Evolutionary conservation across 2,329 filamentous ascomycete genomes (phyloP), one percentile per base, ranked within the genome.

Genomic region (Stylonectria norvegica): DNA sequence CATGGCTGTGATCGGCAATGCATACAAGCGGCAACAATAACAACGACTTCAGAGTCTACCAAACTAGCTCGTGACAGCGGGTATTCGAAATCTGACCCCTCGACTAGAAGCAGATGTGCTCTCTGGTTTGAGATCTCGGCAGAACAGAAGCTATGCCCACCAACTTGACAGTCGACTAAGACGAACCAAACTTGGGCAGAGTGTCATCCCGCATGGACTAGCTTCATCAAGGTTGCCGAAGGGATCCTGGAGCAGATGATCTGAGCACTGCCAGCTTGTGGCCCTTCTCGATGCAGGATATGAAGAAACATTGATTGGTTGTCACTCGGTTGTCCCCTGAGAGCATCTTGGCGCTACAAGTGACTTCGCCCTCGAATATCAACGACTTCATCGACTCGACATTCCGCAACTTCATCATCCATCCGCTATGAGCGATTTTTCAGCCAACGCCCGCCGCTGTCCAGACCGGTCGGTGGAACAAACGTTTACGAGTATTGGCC

Each of bases 291-390:
- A 33, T 41, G 33, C 29, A 32, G 29, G 29, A 47, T 47, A 44
- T 43, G 36, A 30, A 34, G 45, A 27, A 43, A 50, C 48, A 32
- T 50, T 16, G 22, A 40, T 43, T 44, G 43, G 38, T 35, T 19
- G 48, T 50, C 40, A 49, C 48, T 49, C 37, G 43, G 32, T 47
- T 51, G 48, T 51, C 40, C 41, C 42, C 36, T 38, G 38, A 32
- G 39, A 41, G 40, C 46, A 42, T 47, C 40, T 20, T 38, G 20
- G 31, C 31, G 25, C 35, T 5, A 15, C 20, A 20, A 36, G 27
- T 40, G 49, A 51, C 48, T 43, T 51, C 20, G 43, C 25, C 17
- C 12, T 20, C 33, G 17, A 35, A 38, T 43, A 20, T 37, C 27
- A 38, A 49, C 31, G 45, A 51, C 48, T 36, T 50, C 18, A 16